A percentile compares a stretch with the other conserved stretches of the same genome.
Conservation (phyloP, 768 basidiomycete species). For the Phlegmacium glaucopus region DNA sequence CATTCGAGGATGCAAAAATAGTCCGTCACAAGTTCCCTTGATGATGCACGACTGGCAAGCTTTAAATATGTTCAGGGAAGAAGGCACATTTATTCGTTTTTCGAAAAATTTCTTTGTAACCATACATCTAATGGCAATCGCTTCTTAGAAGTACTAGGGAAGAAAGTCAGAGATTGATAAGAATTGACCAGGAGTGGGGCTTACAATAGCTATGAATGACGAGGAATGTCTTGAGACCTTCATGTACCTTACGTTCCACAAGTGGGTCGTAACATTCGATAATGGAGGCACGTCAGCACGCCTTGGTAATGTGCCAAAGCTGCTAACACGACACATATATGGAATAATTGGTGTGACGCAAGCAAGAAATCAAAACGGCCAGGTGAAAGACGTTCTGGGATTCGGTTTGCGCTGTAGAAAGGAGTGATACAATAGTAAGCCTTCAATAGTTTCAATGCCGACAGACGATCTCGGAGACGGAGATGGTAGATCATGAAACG, state of each 20-base stretch:
- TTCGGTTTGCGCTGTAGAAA: constrained; percentile 67
- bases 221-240: neutral
- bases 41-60: constrained; percentile 6
- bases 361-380: constrained; percentile 79
- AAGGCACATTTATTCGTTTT: too few species aligned
- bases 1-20: constrained; percentile 12
- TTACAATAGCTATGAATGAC: constrained; percentile 11
- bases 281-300: constrained; percentile 53
- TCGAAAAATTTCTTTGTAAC: too few species aligned
- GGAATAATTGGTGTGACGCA: constrained; percentile 90
- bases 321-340: constrained; percentile 72
- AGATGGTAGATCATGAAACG: constrained; percentile 19
- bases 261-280: constrained; percentile 46
- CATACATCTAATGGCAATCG: too few species aligned
- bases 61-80: neutral
- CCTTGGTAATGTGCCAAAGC: constrained; percentile 63
- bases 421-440: constrained; percentile 10
- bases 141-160: neutral
- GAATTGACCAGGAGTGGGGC: constrained; percentile 1
- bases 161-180: neutral
- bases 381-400: constrained; percentile 73
- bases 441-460: constrained; percentile 12
- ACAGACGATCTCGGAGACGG: constrained; percentile 17
- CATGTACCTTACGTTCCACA: constrained; percentile 18
- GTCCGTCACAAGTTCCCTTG: constrained; percentile 11